These are phyloP conservation scores for Cyberlindnera mrakii DNA, from an alignment of 805 yeast species.

Conservation along the genomic window DNA sequence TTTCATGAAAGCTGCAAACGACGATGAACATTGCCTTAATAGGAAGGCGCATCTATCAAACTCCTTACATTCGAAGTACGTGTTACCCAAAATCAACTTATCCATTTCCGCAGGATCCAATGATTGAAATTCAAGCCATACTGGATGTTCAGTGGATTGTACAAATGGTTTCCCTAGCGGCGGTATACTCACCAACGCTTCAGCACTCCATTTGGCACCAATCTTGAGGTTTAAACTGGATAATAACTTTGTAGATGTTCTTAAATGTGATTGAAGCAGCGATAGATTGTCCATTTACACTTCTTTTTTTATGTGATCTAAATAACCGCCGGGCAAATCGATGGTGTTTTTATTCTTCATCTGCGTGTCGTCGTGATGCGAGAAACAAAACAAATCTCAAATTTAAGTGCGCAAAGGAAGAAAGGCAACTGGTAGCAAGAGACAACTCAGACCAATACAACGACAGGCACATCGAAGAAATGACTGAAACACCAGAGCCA, in stretches of 20 bases:
- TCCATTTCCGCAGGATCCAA: constrained; percentile 31
- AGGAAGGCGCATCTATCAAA: constrained; percentile 69
- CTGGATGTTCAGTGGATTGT: too few relatives aligned
- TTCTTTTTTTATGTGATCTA: too few relatives aligned
- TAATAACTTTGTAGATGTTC: constrained; percentile 39
- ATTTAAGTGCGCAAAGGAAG: neutral
- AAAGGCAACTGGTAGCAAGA: neutral
- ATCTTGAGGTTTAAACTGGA: constrained; percentile 55
- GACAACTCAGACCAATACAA: neutral
- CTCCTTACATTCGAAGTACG: constrained; percentile 78
- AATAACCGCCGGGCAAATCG: too few relatives aligned
- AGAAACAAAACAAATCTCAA: too few relatives aligned
- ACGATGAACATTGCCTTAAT: constrained; percentile 44
- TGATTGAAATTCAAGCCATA: neutral
- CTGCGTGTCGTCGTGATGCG: too few relatives aligned
- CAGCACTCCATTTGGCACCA: constrained; percentile 81
- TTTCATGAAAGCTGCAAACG: constrained; percentile 53
- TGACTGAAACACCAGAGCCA: neutral
- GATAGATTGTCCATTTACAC: too few relatives aligned
- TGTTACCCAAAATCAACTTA: constrained; percentile 53
- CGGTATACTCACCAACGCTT: constrained; percentile 43
- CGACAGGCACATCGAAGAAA: constrained; percentile 17
- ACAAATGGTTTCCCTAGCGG: too few relatives aligned
- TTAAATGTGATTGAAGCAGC: constrained; percentile 7
- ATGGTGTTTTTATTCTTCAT: too few relatives aligned